phyloP scores from a whole-genome alignment of 495 filamentous ascomycete species.

The Penicillium angulare region DNA sequence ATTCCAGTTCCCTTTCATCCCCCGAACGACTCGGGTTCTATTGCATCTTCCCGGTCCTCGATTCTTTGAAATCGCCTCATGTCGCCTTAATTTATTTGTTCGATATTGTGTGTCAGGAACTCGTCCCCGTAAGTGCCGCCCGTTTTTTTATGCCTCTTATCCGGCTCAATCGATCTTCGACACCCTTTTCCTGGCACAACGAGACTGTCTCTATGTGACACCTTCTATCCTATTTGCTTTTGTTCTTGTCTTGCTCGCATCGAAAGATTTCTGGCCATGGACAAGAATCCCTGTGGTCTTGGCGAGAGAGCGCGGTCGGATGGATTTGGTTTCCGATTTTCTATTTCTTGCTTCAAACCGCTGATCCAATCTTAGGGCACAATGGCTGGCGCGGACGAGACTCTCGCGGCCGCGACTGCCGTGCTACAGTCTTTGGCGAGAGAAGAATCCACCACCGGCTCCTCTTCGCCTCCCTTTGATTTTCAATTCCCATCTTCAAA shows the following conservation, averaged over 20 bases:
- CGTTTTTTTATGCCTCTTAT: too few species aligned
- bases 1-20: constrained; percentile 15
- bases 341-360: constrained; percentile 21
- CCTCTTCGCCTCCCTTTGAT: constrained; percentile 41
- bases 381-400: constrained; percentile 60
- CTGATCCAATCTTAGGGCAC: constrained; percentile 35
- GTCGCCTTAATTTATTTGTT: constrained; percentile 38
- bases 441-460: constrained; percentile 39
- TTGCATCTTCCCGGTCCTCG: constrained; percentile 5
- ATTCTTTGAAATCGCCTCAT: constrained; percentile 31
- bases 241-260: background rate
- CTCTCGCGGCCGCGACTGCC: constrained; percentile 60
- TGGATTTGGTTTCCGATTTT: background rate
- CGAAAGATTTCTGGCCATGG: background rate
- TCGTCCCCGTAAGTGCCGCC: constrained; percentile 35
- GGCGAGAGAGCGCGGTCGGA: background rate
- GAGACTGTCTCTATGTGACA: background rate
- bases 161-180: too few species aligned
- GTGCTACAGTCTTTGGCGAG: constrained; percentile 63
- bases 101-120: constrained; percentile 43
- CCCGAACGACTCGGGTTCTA: constrained; percentile 19
- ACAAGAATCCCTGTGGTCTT: background rate
- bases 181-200: constrained; percentile 4
- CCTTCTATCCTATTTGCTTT: background rate
- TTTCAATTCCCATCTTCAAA: constrained; percentile 37